A percentile compares a stretch with the other conserved stretches of the same genome.
Evolutionary conservation across 352 stramenopile genomes (phyloP).

Genomic region (Aphanomyces invadans): DNA sequence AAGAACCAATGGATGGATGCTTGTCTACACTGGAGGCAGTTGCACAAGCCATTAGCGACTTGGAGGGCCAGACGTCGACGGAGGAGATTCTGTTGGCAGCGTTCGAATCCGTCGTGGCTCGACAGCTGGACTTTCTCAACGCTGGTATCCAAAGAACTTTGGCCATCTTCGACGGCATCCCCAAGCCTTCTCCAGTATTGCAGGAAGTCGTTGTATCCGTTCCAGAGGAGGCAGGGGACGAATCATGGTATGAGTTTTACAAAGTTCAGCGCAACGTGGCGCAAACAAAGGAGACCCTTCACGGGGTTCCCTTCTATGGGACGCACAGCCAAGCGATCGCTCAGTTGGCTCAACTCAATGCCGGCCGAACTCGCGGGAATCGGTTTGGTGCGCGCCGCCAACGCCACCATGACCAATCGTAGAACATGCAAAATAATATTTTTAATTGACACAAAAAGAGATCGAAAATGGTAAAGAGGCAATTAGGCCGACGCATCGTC

Average conservation of each 20-base stretch:
- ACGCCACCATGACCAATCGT: neutral
- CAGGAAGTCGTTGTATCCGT: neutral
- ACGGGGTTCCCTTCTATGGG: neutral
- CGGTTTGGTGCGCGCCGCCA: constrained; percentile 1
- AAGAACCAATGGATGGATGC: constrained; percentile 64
- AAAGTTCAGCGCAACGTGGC: neutral
- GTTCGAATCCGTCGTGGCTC: neutral
- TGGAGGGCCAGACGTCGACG: neutral
- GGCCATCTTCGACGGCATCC: constrained; percentile 12
- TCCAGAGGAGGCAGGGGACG: neutral
- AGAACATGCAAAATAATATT: constrained; percentile 23
- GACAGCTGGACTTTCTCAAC: neutral
- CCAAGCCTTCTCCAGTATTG: constrained; percentile 2
- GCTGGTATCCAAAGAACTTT: neutral
- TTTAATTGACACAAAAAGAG: constrained; percentile 25
- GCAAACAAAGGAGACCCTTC: too few species aligned
- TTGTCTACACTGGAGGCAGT: constrained; percentile 70
- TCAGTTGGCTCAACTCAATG: neutral
- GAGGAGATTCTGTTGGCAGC: neutral
- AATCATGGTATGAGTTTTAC: constrained; percentile 14
- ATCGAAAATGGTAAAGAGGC: neutral
- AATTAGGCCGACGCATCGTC: constrained; percentile 33
- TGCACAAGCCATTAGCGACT: constrained; percentile 39
- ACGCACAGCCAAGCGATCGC: constrained; percentile 13
- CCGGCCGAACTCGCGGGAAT: neutral